phyloP scores from a whole-genome alignment of 371 early-diverging fungal species.

The Funneliformis caledonium region DNA sequence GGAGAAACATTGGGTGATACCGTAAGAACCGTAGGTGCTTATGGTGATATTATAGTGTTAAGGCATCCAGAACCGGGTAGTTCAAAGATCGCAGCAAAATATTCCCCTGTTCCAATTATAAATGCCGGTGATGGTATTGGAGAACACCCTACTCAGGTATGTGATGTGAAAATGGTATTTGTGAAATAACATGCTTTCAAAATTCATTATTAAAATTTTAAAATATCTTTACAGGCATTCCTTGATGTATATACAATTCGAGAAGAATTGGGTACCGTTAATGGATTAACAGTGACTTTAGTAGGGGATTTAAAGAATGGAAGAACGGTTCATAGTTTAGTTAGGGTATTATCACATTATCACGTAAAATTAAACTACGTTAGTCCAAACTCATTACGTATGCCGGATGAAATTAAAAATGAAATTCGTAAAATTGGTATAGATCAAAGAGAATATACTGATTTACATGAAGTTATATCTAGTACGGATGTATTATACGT shows the following conservation, averaged over 20 bases:
- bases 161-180: not conserved
- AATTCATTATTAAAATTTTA: not conserved
- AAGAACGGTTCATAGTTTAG: slow-evolving; percentile 96
- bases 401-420: slow-evolving; percentile 87
- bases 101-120: slow-evolving; percentile 89
- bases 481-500: slow-evolving; percentile 96
- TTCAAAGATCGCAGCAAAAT: slow-evolving; percentile 84
- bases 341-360: slow-evolving; percentile 88
- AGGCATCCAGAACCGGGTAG: slow-evolving; percentile 94
- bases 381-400: slow-evolving; percentile 77
- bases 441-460: slow-evolving; percentile 68
- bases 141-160: slow-evolving; percentile 93
- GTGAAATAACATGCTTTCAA: not conserved
- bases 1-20: slow-evolving; percentile 96
- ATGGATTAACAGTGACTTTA: slow-evolving; percentile 92
- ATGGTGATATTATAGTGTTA: slow-evolving; percentile 90
- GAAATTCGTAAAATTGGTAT: slow-evolving; percentile 66
- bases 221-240: slow-evolving; percentile 66
- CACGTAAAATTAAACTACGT: slow-evolving; percentile 94
- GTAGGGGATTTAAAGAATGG: slow-evolving; percentile 98
- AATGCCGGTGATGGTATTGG: slow-evolving; percentile 98
- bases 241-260: slow-evolving; percentile 88
- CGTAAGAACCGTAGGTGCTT: slow-evolving; percentile 90
- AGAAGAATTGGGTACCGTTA: slow-evolving; percentile 94
- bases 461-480: slow-evolving; percentile 87